These are phyloP conservation scores for Stephania yunnanensis DNA, from an alignment of 164 flowering plant species.

Conservation along the genomic window DNA sequence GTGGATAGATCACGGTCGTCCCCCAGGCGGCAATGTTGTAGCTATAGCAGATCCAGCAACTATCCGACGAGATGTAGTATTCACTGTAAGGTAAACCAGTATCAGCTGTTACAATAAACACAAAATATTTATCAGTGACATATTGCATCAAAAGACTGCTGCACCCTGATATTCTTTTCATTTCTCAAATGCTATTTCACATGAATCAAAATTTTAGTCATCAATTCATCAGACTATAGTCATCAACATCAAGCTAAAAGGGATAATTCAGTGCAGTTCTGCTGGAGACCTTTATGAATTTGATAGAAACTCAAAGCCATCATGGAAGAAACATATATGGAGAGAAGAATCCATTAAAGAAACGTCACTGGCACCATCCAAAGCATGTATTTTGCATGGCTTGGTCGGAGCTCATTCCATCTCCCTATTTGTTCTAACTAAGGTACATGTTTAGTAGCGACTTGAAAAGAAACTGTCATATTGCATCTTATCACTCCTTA, in stretches of 20 bases:
- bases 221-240: background rate
- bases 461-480: background rate
- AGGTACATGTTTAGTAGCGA: slow-evolving; percentile 33
- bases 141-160: background rate
- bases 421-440: slow-evolving; percentile 70
- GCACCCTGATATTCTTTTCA: background rate
- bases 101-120: background rate
- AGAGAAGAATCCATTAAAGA: slow-evolving; percentile 33
- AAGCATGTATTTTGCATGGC: slow-evolving; percentile 43
- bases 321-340: slow-evolving; percentile 85
- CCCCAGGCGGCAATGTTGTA: slow-evolving; percentile 75
- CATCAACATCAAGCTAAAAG: slow-evolving; percentile 12
- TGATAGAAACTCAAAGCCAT: slow-evolving; percentile 62
- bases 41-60: slow-evolving; percentile 57
- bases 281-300: slow-evolving; percentile 76
- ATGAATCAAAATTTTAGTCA: background rate
- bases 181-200: background rate
- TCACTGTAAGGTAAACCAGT: slow-evolving; percentile 50
- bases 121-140: background rate
- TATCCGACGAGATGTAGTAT: slow-evolving; percentile 52
- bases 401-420: slow-evolving; percentile 49
- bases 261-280: slow-evolving; percentile 44
- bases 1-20: slow-evolving; percentile 71
- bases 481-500: background rate
- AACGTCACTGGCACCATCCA: slow-evolving; percentile 35